Evolutionary conservation across 805 yeast species (phyloP).

Genomic region (Candida koratica): DNA sequence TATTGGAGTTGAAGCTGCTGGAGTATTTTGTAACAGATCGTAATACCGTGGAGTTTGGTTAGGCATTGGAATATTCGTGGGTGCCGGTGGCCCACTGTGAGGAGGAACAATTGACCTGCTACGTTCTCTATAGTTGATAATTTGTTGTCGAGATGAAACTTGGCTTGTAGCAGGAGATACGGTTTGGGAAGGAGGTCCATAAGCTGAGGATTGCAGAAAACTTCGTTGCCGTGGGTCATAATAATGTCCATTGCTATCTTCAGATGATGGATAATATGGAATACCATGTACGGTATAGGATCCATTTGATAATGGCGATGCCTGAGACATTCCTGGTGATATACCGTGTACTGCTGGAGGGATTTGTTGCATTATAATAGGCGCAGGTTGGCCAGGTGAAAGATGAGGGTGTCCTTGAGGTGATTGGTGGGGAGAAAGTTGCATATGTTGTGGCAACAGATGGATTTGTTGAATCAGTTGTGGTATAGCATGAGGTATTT

Average conservation of each 20-base stretch:
- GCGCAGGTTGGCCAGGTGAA: not conserved
- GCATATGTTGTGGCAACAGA: not conserved
- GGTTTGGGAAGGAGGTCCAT: not conserved
- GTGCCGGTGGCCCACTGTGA: slow-evolving; percentile 14
- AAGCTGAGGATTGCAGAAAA: slow-evolving; percentile 2
- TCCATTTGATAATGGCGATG: not conserved
- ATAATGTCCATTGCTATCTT: not conserved
- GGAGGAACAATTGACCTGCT: slow-evolving; percentile 12
- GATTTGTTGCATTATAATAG: not conserved
- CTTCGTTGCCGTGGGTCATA: not conserved
- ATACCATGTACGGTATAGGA: not conserved
- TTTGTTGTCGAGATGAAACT: slow-evolving; percentile 10
- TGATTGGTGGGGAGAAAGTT: not conserved
- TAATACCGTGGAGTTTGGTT: slow-evolving; percentile 1
- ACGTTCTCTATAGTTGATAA: slow-evolving; percentile 3
- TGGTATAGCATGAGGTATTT: not conserved
- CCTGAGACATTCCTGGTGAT: not conserved
- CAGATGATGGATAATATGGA: slow-evolving; percentile 1
- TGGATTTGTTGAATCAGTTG: not conserved
- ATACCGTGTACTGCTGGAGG: not conserved
- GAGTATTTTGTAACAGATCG: not conserved
- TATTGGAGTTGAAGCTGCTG: not conserved
- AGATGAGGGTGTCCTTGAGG: not conserved
- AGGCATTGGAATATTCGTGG: slow-evolving; percentile 14
- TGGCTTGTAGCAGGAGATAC: slow-evolving; percentile 6